Evolutionary conservation across 1,284 basidiomycete genomes (phyloP).

Genomic region (Irpex sp.): DNA sequence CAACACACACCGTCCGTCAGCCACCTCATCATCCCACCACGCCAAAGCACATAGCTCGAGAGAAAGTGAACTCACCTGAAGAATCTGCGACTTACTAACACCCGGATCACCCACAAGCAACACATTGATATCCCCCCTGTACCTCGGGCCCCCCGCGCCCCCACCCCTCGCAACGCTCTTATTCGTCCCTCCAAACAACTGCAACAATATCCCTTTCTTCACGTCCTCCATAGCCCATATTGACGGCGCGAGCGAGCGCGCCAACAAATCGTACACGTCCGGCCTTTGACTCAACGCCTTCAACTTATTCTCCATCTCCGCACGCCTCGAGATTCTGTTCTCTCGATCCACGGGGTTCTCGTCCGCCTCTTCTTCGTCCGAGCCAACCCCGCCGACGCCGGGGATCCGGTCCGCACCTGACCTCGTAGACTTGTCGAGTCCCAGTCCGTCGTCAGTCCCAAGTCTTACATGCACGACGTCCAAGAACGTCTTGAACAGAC

Average conservation of each 20-base stretch:
- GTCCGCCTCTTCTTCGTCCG: slow-evolving; percentile 48
- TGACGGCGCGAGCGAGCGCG: slow-evolving; percentile 86
- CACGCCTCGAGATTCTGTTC: slow-evolving; percentile 45
- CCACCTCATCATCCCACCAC: too few relatives aligned
- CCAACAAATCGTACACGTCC: slow-evolving; percentile 87
- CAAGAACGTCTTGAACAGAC: slow-evolving; percentile 95
- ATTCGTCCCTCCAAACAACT: slow-evolving; percentile 97
- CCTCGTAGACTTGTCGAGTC: slow-evolving; percentile 80
- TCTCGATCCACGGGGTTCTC: slow-evolving; percentile 36
- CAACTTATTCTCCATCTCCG: slow-evolving; percentile 59
- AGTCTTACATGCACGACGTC: slow-evolving; percentile 93
- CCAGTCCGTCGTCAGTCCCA: slow-evolving; percentile 68
- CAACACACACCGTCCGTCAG: background rate
- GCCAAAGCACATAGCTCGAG: background rate
- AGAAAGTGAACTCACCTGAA: slow-evolving; percentile 56
- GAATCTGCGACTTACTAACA: slow-evolving; percentile 94
- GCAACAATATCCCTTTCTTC: slow-evolving; percentile 95
- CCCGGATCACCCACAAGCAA: slow-evolving; percentile 97
- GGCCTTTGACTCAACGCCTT: slow-evolving; percentile 68
- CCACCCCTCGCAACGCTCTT: slow-evolving; percentile 92
- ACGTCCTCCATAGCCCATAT: slow-evolving; percentile 99
- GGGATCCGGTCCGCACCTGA: slow-evolving; percentile 62
- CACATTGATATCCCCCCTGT: slow-evolving; percentile 97
- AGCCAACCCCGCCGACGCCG: slow-evolving; percentile 81
- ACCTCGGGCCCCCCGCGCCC: slow-evolving; percentile 92